Conservation (phyloP, 2,329 filamentous ascomycete species). For the Bipolaris bicolor region DNA sequence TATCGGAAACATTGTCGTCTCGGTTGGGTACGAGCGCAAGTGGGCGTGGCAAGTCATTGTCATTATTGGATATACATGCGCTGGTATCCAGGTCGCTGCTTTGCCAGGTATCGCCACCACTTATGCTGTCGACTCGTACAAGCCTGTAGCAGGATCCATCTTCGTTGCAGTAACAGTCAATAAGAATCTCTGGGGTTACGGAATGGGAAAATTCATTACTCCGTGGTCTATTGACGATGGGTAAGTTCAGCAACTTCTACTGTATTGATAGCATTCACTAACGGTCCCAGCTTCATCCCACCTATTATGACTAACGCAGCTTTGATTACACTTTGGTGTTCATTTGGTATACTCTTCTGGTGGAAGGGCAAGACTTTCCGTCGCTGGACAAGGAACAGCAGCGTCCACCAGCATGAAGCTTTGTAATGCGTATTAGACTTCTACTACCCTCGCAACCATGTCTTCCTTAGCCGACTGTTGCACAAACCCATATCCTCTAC, state of each 20-base stretch:
- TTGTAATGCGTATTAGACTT: constrained; percentile 1
- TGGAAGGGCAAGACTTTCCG: constrained; percentile 65
- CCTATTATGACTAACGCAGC: constrained; percentile 67
- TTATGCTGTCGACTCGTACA: constrained; percentile 69
- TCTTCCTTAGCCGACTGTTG: not conserved
- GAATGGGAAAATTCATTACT: constrained; percentile 63
- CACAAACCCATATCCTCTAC: not conserved
- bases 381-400: constrained; percentile 61
- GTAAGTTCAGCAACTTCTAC: constrained; percentile 32
- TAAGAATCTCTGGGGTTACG: constrained; percentile 69
- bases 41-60: constrained; percentile 64
- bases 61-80: constrained; percentile 63
- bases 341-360: constrained; percentile 63
- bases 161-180: constrained; percentile 68
- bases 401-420: constrained; percentile 53
- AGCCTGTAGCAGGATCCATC: constrained; percentile 65
- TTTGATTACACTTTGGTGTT: constrained; percentile 60
- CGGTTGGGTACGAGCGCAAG: constrained; percentile 59
- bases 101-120: constrained; percentile 64
- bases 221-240: constrained; percentile 58
- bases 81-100: constrained; percentile 65
- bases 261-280: constrained; percentile 7
- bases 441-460: not conserved
- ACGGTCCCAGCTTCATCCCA: constrained; percentile 49
- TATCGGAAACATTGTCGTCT: constrained; percentile 63